These are phyloP conservation scores for Pulveroboletus frians DNA, from an alignment of 768 basidiomycete genomes.

Conservation along the genomic window DNA sequence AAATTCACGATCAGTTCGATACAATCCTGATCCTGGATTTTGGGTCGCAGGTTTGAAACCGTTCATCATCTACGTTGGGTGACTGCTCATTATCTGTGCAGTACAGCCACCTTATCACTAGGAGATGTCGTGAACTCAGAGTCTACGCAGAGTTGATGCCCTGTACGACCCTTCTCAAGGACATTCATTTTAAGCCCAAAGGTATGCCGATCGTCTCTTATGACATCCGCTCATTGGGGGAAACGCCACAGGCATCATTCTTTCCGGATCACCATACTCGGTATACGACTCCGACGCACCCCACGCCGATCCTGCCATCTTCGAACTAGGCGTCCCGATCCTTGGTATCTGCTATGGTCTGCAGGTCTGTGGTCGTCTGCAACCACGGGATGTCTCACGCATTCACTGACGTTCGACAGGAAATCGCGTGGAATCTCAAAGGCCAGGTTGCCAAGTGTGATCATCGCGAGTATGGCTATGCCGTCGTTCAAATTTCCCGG, in stretches of 20 bases:
- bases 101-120: slow-evolving; percentile 97
- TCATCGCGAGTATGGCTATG: slow-evolving; percentile 94
- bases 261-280: slow-evolving; percentile 97
- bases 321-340: slow-evolving; percentile 82
- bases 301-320: slow-evolving; percentile 89
- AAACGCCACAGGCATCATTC: slow-evolving; percentile 68
- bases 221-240: background rate
- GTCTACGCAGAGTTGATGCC: slow-evolving; percentile 98
- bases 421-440: slow-evolving; percentile 85
- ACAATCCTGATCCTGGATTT: slow-evolving; percentile 96
- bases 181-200: slow-evolving; percentile 91
- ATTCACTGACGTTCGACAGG: slow-evolving; percentile 41
- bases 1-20: slow-evolving; percentile 94
- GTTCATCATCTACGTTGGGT: slow-evolving; percentile 5
- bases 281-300: slow-evolving; percentile 93
- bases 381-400: background rate
- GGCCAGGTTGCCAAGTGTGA: slow-evolving; percentile 83
- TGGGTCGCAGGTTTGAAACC: slow-evolving; percentile 76
- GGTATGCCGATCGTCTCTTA: slow-evolving; percentile 42
- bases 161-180: slow-evolving; percentile 85
- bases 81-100: slow-evolving; percentile 29
- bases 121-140: slow-evolving; percentile 94
- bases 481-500: slow-evolving; percentile 69
- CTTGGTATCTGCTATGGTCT: slow-evolving; percentile 97
- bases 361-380: slow-evolving; percentile 49